Base-by-base conservation (phyloP, 805 yeast genomes). In the Lipomyces yamadae region DNA sequence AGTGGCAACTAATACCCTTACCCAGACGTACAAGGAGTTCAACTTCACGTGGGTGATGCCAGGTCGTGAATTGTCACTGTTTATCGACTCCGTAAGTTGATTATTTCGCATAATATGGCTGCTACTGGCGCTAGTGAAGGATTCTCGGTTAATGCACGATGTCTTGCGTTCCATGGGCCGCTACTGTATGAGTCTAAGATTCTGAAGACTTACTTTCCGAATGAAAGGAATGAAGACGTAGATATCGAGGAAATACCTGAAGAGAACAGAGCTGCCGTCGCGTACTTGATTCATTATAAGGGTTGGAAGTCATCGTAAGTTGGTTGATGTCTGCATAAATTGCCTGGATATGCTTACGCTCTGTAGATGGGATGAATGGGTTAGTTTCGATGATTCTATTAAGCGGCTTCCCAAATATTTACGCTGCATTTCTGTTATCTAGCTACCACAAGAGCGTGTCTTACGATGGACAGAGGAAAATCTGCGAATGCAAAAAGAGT, bases 311-410 rank as follows among this genome's bases (percentile, higher is more conserved):
- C 88, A 18, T 87, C 92, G 66, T 67, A 61, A 24, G 70, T 48
- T n/a, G 5, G n/a, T n/a, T 30, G 11, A 15, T 45, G 50, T 2
- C 56, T 10, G n/a, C 48, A 15, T 18, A 29, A 24, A 18, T 2
- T 18, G 45, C 24, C 24, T 33, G 33, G n/a, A 11, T 24, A 52
- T 53, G 30, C 34, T 35, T 24, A 30, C 29, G 13, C 6, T 24
- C 4, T 39, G 4, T 42, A 69, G 72, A 32, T 94, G 97, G 97
- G 98, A 94, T 76, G 99, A 94, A 77, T 94, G 99, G 99, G 94
- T 94, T 10, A 34, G 68, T 42, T 5, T 10, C 6, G 4, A 2
- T n/a, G 33, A 29, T 30, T 24, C 32, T 18, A 4, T 33, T 11
- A 4, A 11, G 60, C 18, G 3, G 24, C 30, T n/a, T 24, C 13